Evolutionary conservation across 106 monocot genomes (phyloP).

Genomic region (Allium sativum): DNA sequence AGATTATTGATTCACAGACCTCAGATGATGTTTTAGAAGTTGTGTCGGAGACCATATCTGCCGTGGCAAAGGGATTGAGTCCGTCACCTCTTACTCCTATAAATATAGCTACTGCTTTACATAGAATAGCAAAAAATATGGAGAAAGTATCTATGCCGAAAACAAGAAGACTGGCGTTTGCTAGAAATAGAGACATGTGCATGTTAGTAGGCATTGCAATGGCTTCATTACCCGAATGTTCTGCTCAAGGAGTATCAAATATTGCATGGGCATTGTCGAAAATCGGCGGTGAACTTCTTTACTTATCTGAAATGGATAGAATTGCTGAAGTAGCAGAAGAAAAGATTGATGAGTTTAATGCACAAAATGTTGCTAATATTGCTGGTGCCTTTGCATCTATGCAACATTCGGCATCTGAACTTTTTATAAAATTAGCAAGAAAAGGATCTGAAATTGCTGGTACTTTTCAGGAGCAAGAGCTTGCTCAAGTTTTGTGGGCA

Average conservation of each 20-base stretch:
- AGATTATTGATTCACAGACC: constrained; percentile 64
- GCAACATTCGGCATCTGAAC: constrained; percentile 72
- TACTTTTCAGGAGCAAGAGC: constrained; percentile 70
- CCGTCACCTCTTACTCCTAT: constrained; percentile 87
- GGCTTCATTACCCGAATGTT: constrained; percentile 72
- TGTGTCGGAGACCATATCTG: constrained; percentile 46
- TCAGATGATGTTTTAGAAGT: constrained; percentile 75
- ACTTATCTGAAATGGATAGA: constrained; percentile 90
- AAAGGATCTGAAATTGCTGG: constrained; percentile 60
- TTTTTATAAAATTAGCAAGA: constrained; percentile 42
- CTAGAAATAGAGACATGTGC: constrained; percentile 81
- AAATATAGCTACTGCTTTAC: constrained; percentile 79
- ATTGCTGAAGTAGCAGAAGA: constrained; percentile 65
- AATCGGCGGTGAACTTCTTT: constrained; percentile 86
- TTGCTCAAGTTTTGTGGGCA: constrained; percentile 86
- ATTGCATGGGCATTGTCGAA: constrained; percentile 94
- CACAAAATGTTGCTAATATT: constrained; percentile 92
- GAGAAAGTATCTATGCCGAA: constrained; percentile 76
- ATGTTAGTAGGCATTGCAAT: constrained; percentile 97
- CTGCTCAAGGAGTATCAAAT: constrained; percentile 82
- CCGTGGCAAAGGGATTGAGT: constrained; percentile 76
- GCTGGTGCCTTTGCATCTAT: constrained; percentile 88
- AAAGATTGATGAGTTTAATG: constrained; percentile 68
- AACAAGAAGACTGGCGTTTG: constrained; percentile 58
- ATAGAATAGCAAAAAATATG: constrained; percentile 97